Evolutionary conservation across 1,139 yeast species (phyloP).

Genomic region (Pneumocystis canis): DNA sequence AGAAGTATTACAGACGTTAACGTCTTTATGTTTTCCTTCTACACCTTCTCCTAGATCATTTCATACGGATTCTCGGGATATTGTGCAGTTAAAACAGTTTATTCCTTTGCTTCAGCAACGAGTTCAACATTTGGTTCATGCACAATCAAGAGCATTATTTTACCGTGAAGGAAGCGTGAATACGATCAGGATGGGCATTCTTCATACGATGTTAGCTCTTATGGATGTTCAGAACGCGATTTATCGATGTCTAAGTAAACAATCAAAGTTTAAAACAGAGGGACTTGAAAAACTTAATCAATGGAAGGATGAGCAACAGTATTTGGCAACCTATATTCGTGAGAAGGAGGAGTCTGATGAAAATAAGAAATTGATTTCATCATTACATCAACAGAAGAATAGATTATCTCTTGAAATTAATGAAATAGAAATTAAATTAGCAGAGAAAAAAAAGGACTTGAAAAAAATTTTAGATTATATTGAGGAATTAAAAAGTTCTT

Average conservation of each 20-base stretch:
- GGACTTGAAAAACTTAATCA: neutral
- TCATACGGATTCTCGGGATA: neutral
- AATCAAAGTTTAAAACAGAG: neutral
- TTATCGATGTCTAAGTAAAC: neutral
- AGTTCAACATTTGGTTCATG: neutral
- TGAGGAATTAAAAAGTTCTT: neutral
- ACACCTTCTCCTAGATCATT: neutral
- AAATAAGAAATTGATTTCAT: neutral
- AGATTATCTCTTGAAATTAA: neutral
- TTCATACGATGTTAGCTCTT: neutral
- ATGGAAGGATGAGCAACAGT: neutral
- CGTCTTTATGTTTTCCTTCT: neutral
- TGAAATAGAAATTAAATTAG: neutral
- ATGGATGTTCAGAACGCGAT: neutral
- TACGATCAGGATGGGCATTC: neutral
- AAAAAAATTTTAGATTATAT: neutral
- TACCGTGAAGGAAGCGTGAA: neutral
- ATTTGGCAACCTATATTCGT: neutral
- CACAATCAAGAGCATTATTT: neutral
- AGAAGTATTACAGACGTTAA: neutral
- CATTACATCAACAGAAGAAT: neutral
- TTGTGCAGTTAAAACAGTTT: neutral
- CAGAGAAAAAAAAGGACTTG: neutral
- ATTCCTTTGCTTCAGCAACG: neutral
- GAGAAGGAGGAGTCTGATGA: neutral